Percentiles rank a stretch among this genome's conserved stretches.
These are phyloP conservation scores for Casuarina glauca DNA, from an alignment of 306 rosid genomes.

Conservation along the genomic window DNA sequence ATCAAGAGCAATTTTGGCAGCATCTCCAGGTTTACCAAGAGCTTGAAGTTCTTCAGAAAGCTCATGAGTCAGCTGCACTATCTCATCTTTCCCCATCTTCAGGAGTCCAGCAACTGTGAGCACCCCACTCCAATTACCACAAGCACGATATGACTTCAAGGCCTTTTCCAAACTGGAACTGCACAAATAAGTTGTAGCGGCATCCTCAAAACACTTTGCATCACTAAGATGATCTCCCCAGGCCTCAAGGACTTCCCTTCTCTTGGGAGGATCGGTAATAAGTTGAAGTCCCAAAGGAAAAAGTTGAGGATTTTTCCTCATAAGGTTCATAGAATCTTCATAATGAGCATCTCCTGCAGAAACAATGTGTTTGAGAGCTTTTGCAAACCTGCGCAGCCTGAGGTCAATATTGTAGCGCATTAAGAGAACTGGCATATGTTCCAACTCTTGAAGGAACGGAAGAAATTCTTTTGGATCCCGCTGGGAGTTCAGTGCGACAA, in stretches of 20 bases:
- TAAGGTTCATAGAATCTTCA: slow-evolving; percentile 73
- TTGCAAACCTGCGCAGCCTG: slow-evolving; percentile 76
- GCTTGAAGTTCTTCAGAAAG: slow-evolving; percentile 99
- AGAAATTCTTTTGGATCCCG: slow-evolving; percentile 95
- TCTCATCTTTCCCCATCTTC: slow-evolving; percentile 67
- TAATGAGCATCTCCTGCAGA: slow-evolving; percentile 88
- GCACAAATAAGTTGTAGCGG: slow-evolving; percentile 79
- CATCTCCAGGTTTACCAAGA: slow-evolving; percentile 90
- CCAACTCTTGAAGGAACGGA: slow-evolving; percentile 85
- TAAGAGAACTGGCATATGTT: slow-evolving; percentile 58
- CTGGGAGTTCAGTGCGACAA: slow-evolving; percentile 96
- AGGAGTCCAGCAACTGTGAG: slow-evolving; percentile 83
- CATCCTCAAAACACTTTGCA: slow-evolving; percentile 78
- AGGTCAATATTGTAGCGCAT: slow-evolving; percentile 94
- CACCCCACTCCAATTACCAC: slow-evolving; percentile 86
- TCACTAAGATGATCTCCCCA: slow-evolving; percentile 89
- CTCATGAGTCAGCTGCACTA: slow-evolving; percentile 64
- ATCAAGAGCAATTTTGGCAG: slow-evolving; percentile 89
- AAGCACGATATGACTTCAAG: slow-evolving; percentile 72
- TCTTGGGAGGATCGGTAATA: slow-evolving; percentile 65
- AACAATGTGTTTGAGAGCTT: slow-evolving; percentile 83
- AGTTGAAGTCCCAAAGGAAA: slow-evolving; percentile 85
- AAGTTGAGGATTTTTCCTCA: slow-evolving; percentile 77
- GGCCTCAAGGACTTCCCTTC: slow-evolving; percentile 76
- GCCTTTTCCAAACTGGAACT: slow-evolving; percentile 83